Conservation (phyloP, 164 flowering plant species). For the Magnolia officinalis region DNA sequence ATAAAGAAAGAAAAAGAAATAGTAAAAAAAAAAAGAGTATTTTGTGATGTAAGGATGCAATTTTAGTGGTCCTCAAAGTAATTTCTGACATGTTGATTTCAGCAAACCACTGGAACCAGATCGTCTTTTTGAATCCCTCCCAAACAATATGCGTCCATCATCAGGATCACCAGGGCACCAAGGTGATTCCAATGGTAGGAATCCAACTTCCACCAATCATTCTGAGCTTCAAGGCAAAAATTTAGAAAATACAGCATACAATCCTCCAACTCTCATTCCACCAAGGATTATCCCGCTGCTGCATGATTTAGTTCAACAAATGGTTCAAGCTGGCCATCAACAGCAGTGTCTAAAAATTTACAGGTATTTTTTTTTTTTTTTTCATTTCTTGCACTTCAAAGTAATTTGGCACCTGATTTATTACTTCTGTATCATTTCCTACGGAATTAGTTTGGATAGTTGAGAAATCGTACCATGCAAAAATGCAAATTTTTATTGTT, state of each 20-base stretch:
- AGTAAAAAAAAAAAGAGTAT: background rate
- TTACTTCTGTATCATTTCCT: background rate
- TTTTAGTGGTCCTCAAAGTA: background rate
- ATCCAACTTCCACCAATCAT: slow-evolving; percentile 24
- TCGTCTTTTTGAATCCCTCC: slow-evolving; percentile 87
- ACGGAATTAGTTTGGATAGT: too few species aligned
- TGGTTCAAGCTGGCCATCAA: slow-evolving; percentile 76
- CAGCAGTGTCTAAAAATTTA: slow-evolving; percentile 68
- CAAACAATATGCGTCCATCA: slow-evolving; percentile 71
- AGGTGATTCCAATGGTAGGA: slow-evolving; percentile 38
- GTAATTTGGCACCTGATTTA: background rate
- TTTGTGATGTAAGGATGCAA: background rate
- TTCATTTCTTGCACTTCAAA: background rate
- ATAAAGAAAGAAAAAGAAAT: too few species aligned
- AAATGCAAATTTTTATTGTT: background rate
- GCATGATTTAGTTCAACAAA: slow-evolving; percentile 78
- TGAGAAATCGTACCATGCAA: too few species aligned
- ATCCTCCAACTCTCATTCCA: slow-evolving; percentile 82
- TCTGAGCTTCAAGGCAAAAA: slow-evolving; percentile 41
- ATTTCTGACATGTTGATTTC: slow-evolving; percentile 24
- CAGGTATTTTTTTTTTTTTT: slow-evolving; percentile 40
- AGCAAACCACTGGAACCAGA: slow-evolving; percentile 98
- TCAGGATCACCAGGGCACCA: slow-evolving; percentile 56
- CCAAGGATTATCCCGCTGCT: slow-evolving; percentile 80
- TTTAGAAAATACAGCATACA: slow-evolving; percentile 56